phyloP scores from a whole-genome alignment of 1,284 basidiomycete genomes.

The Apiotrichum siamense region DNA sequence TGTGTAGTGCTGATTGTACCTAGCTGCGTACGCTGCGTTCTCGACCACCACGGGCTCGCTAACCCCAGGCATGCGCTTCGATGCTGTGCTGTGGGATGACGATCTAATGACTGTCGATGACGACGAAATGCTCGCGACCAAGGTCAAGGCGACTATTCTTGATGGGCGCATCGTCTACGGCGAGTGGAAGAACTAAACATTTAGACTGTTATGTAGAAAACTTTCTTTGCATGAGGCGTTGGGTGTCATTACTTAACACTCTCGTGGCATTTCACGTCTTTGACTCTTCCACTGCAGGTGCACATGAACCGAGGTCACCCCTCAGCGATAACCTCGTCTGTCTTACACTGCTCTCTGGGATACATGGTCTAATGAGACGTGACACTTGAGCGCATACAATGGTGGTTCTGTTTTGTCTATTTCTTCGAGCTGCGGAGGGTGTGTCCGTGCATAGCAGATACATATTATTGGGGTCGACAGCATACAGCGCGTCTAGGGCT shows the following conservation, averaged over 20 bases:
- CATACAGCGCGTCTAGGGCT: no score
- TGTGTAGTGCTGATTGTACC: not conserved
- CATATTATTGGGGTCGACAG: no score
- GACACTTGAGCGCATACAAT: no score
- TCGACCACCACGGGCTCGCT: slow-evolving; percentile 61
- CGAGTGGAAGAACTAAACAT: slow-evolving; percentile 3
- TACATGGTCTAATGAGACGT: no score
- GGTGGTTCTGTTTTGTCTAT: no score
- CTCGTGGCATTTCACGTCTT: no score
- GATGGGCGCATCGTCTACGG: slow-evolving; percentile 65
- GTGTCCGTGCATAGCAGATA: no score
- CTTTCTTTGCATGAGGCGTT: not conserved
- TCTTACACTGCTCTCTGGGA: no score
- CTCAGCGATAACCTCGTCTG: no score
- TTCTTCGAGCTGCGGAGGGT: no score
- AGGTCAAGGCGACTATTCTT: slow-evolving; percentile 67
- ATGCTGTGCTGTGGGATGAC: slow-evolving; percentile 72
- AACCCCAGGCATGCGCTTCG: slow-evolving; percentile 68
- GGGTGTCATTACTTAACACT: not conserved
- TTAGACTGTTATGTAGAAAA: not conserved
- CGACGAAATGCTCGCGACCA: slow-evolving; percentile 62
- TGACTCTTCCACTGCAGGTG: no score
- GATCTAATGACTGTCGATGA: slow-evolving; percentile 66
- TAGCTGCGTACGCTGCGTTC: slow-evolving; percentile 75
- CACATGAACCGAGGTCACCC: no score